A percentile compares a stretch with the other conserved stretches of the same genome.
Conservation (phyloP, 176 grass and related monocot genomes). For the Pharus latifolius region DNA sequence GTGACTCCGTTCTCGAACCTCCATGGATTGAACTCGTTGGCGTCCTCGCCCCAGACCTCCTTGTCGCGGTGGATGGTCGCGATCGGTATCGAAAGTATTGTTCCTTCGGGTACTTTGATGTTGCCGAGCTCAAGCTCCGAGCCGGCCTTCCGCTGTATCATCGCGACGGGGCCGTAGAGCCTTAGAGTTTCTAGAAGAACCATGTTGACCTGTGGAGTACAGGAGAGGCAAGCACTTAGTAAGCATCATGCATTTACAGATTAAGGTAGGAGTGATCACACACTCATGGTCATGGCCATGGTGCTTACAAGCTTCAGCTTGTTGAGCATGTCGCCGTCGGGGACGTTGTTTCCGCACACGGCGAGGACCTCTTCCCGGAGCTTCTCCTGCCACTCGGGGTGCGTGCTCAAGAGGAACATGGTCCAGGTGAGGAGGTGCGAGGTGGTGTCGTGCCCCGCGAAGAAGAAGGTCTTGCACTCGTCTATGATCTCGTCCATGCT, state of each 20-base stretch:
- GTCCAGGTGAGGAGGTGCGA: constrained; percentile 20
- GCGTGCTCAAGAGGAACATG: constrained; percentile 15
- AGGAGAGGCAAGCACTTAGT: background rate
- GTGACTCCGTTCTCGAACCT: constrained; percentile 35
- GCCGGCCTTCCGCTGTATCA: background rate
- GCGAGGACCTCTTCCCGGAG: constrained; percentile 26
- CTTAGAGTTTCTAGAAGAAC: constrained; percentile 36
- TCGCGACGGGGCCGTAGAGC: background rate
- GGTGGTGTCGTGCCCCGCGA: constrained; percentile 32
- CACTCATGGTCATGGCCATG: background rate
- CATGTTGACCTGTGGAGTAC: constrained; percentile 18
- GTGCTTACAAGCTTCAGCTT: constrained; percentile 15
- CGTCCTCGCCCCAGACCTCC: constrained; percentile 50
- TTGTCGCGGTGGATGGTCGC: constrained; percentile 25
- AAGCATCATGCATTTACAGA: background rate
- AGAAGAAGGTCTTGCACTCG: constrained; percentile 60
- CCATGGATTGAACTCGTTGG: constrained; percentile 20
- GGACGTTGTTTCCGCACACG: constrained; percentile 13
- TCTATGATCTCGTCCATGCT: constrained; percentile 49
- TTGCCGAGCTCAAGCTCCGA: background rate
- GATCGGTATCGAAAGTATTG: background rate
- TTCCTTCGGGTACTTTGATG: constrained; percentile 9
- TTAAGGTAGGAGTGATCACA: background rate
- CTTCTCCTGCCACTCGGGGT: constrained; percentile 29
- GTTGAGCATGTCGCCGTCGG: constrained; percentile 12